Evolutionary conservation across 257 asterid species (phyloP), one percentile per base, ranked within the genome.

Genomic region (Solanum arcanum): DNA sequence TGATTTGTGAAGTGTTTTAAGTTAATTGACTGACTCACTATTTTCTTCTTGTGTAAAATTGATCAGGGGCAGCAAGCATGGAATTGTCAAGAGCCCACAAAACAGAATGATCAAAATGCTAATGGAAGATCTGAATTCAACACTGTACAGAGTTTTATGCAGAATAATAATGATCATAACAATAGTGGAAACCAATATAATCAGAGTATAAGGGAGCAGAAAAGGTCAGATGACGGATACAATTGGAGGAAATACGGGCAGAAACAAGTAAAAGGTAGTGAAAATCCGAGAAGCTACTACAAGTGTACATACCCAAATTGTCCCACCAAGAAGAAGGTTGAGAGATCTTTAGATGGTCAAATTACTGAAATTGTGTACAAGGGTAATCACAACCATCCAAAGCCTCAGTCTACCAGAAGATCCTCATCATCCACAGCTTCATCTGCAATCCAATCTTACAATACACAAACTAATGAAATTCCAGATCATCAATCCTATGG

Each of bases 231-330:
- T 5, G 99, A 96, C 25, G 98, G 98, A 3, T 96, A 95, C 82
- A 96, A 96, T 87, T 96, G 98, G 98, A 92, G 98, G 47, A 96
- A 96, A 82, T 96, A 96, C 75, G 98, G 98, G 29, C 98, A 96
- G 92, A 96, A 96, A 69, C 96, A 94, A 77, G 98, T 96, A 68
- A 96, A 94, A 83, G 98, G 98, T 66, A 96, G 99, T 47, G 98
- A 96, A 86, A 95, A 96, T 89, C 98, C 99, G 1, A 60, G 99
- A 86, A 96, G 99, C 62, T 95, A 95, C 70, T 96, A 95, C 90
- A 96, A 96, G 87, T 96, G 99, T 44, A 94, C 99, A 3, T 87
- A 66, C 86, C 95, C 93, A 60, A 93, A 87, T 90, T 96, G 99
- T 86, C 92, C 95, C 41, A 92, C 92, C 5, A 96, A 90, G 95